Evolutionary conservation across 108 stramenopile species (phyloP).

Genomic region (Pseudonitzschia multiseries): DNA sequence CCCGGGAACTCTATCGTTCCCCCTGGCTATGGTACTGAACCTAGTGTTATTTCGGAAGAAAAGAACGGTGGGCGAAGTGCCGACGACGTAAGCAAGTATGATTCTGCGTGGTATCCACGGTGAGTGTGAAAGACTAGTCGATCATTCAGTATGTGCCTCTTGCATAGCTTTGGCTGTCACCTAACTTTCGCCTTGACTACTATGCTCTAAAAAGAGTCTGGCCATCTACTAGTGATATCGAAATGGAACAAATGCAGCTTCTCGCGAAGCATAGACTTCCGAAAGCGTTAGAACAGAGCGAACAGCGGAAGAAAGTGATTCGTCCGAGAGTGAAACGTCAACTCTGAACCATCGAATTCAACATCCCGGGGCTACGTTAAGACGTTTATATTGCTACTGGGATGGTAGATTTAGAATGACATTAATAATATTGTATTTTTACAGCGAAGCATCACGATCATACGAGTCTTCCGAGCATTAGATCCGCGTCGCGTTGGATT

Average conservation of each 20-base stretch:
- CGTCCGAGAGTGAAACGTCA: slow-evolving; percentile 6
- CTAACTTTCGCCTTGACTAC: neutral
- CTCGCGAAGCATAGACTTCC: slow-evolving; percentile 17
- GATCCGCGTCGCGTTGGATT: slow-evolving; percentile 66
- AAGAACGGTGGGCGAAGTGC: slow-evolving; percentile 69
- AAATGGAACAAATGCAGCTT: slow-evolving; percentile 9
- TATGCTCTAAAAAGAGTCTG: neutral
- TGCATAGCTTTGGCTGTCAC: neutral
- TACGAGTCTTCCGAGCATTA: slow-evolving; percentile 41
- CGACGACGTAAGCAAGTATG: slow-evolving; percentile 46
- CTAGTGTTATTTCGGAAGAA: slow-evolving; percentile 55
- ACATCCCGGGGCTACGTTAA: no score
- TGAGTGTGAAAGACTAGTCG: neutral
- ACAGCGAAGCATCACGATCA: neutral
- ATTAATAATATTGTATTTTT: neutral
- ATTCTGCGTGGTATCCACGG: slow-evolving; percentile 77
- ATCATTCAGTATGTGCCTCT: neutral
- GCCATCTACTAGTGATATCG: neutral
- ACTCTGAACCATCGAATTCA: neutral
- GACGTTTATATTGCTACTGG: neutral
- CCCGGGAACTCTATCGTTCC: slow-evolving; percentile 69
- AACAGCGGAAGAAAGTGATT: neutral
- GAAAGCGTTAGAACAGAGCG: slow-evolving; percentile 12
- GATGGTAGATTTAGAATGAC: neutral
- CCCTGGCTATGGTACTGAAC: slow-evolving; percentile 66